Percentiles rank a stretch among this genome's conserved stretches.
These are phyloP conservation scores for Podospora pseudocomata DNA, from an alignment of 495 filamentous ascomycete genomes.

Conservation along the genomic window DNA sequence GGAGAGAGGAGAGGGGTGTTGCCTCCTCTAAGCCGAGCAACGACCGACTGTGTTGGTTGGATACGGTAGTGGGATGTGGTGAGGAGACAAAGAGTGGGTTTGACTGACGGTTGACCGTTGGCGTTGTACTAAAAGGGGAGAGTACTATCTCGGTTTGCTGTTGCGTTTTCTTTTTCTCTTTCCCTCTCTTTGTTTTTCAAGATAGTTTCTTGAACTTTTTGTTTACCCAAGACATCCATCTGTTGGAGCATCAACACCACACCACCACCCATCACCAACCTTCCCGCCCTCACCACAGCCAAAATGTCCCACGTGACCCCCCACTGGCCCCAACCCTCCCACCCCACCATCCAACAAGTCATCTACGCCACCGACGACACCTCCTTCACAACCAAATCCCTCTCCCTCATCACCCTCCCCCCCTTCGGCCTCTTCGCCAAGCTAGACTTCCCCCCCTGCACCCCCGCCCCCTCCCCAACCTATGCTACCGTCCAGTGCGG, in stretches of 20 bases:
- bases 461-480: conserved; percentile 49
- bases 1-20: background rate
- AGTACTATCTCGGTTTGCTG: background rate
- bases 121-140: background rate
- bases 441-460: conserved; percentile 52
- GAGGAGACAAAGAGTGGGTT: background rate
- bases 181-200: background rate
- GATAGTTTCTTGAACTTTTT: background rate
- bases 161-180: background rate
- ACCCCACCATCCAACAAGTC: conserved; percentile 51
- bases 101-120: background rate
- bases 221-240: background rate
- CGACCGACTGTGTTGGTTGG: background rate
- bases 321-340: conserved; percentile 51
- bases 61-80: background rate
- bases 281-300: conserved; percentile 1
- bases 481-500: conserved; percentile 69
- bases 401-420: conserved; percentile 58
- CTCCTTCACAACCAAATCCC: conserved; percentile 57
- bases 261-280: conserved; percentile 5
- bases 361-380: conserved; percentile 40
- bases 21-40: background rate
- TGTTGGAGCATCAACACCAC: background rate
- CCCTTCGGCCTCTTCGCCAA: conserved; percentile 59
- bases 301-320: conserved; percentile 49